phyloP scores from a whole-genome alignment of 78 protist genomes.

The Mantamonas sphyraenae region DNA sequence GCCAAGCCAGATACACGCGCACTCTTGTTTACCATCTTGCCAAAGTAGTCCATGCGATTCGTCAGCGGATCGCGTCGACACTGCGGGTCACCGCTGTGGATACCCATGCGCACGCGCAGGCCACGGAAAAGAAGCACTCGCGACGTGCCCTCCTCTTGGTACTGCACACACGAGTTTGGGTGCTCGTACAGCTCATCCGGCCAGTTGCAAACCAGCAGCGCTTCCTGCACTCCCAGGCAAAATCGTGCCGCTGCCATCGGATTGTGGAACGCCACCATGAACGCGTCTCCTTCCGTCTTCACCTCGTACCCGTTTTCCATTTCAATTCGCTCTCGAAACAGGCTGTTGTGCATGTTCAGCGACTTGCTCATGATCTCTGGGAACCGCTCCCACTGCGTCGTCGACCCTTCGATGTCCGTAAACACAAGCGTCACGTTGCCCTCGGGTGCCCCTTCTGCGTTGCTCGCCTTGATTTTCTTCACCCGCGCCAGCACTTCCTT shows the following conservation, averaged over 20 bases:
- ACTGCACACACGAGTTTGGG: background rate
- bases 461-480: no score
- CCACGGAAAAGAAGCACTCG: conserved; percentile 56
- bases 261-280: conserved; percentile 52
- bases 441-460: conserved; percentile 16
- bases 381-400: conserved; percentile 32
- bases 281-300: conserved; percentile 50
- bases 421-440: conserved; percentile 31
- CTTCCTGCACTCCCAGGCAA: conserved; percentile 17
- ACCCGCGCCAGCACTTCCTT: no score
- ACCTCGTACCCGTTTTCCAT: conserved; percentile 30
- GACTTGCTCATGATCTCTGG: conserved; percentile 21
- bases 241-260: conserved; percentile 2
- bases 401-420: conserved; percentile 36
- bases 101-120: conserved; percentile 61
- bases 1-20: conserved; percentile 33
- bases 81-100: conserved; percentile 40
- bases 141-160: no score
- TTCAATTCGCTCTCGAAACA: background rate
- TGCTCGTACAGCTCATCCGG: conserved; percentile 26
- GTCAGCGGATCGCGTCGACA: conserved; percentile 31
- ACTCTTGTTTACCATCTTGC: conserved; percentile 39
- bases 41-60: conserved; percentile 54
- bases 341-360: conserved; percentile 20
- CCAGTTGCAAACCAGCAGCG: conserved; percentile 26